Base-by-base conservation (phyloP, 78 protist genomes). In the Abeoforma whisleri region DNA sequence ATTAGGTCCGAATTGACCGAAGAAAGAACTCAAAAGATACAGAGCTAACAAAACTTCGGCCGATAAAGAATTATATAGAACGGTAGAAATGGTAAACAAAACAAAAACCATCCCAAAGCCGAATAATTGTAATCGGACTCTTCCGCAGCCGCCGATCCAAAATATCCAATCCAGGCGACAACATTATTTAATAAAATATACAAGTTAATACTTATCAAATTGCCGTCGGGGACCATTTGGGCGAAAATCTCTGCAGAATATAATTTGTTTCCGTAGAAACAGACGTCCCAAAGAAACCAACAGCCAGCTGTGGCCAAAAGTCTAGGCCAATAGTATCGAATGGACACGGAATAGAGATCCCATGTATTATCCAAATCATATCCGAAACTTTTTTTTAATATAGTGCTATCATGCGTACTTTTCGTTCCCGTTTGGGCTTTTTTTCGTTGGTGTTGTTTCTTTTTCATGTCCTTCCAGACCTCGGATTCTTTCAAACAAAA, bases 261-360 rank as follows among this genome's bases (percentile, higher is more conserved):
- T 35, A 84, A 36, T 19, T 37, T 37, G 76, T 84, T 84, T 2
- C 87, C 87, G 87, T 84, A 84, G 74, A 69, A 69, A 28, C 40
- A 69, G 30, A 84, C 25, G 8, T 84, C 87, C 77, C 32, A 69
- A 8, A 84, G 31, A 36, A 62, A 84, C 87, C 87, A 84, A 40
- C 71, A 25, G 2, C 32, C 34, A 16, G 87, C 87, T 23, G 85
- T 82, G 5, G 39, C 85, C 5, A 79, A 30, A 23, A 79, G 2
- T 30, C 83, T 40, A 16, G 76, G 28, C 23, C 83, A 19, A 57
- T 79, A 79, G 68, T 79, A 33, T 8, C 33, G 40, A 57, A 79
- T 30, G 71, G 83, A 22, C 0, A 79, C 62, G 76, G 19, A 38
- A 73, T 35, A 38, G 12, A 5, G 5, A 19, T 19, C 62, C 12